These are phyloP conservation scores for Pinguiococcus pyrenoidosus DNA, from an alignment of 108 stramenopile genomes.

Conservation along the genomic window DNA sequence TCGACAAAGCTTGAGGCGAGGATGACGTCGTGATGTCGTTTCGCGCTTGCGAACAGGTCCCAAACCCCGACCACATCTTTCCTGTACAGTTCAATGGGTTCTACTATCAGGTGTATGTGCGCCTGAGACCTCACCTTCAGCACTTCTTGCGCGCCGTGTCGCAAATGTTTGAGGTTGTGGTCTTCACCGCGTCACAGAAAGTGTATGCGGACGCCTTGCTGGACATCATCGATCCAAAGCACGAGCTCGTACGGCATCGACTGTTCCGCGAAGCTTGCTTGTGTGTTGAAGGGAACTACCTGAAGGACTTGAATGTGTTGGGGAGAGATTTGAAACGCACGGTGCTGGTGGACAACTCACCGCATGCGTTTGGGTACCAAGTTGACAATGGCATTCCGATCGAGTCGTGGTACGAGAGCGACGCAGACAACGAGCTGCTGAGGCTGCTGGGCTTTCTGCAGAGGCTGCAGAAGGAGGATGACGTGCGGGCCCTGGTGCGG, in stretches of 20 bases:
- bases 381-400: conserved; percentile 91
- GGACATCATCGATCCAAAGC: conserved; percentile 82
- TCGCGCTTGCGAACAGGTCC: too few species aligned
- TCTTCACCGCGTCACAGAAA: conserved; percentile 86
- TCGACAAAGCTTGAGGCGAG: background rate
- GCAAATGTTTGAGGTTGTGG: conserved; percentile 77
- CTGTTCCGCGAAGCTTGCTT: conserved; percentile 88
- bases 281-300: conserved; percentile 43
- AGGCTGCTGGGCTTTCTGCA: conserved; percentile 72
- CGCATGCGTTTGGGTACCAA: conserved; percentile 41
- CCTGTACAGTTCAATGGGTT: conserved; percentile 59
- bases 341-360: conserved; percentile 87
- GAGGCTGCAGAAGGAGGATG: conserved; percentile 50
- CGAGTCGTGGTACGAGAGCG: conserved; percentile 94
- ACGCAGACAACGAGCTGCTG: conserved; percentile 65
- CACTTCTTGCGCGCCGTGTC: conserved; percentile 58
- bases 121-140: conserved; percentile 63
- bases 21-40: conserved; percentile 3
- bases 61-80: conserved; percentile 30
- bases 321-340: conserved; percentile 61
- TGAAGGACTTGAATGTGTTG: conserved; percentile 68
- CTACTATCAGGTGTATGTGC: conserved; percentile 67
- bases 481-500: conserved; percentile 59
- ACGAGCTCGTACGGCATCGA: conserved; percentile 60
- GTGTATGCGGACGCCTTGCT: conserved; percentile 85